Percentiles rank a stretch among this genome's conserved stretches.
phyloP scores from a whole-genome alignment of 139 green algal genomes.

The Chlamydomonas applanata region DNA sequence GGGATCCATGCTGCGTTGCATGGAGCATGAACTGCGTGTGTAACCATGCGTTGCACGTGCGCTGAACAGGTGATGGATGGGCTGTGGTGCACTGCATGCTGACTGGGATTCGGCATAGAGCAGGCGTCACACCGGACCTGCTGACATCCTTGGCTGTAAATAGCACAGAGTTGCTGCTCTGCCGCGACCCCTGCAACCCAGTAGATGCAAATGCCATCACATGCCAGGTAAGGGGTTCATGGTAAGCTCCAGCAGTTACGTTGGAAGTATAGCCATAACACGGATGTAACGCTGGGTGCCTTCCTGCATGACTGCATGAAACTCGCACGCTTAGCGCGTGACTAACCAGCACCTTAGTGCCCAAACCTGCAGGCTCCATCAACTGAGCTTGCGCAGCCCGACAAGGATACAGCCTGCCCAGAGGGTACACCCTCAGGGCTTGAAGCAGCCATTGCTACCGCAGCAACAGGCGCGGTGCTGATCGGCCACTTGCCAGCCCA shows the following conservation, averaged over 20 bases:
- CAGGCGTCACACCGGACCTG: not conserved
- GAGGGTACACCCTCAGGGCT: not conserved
- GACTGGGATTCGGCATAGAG: not conserved
- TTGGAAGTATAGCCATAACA: not conserved
- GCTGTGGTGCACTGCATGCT: too few species aligned
- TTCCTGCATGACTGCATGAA: too few species aligned
- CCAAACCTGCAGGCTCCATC: too few species aligned
- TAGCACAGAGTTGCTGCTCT: not conserved
- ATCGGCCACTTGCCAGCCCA: constrained; percentile 1
- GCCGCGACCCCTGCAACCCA: not conserved
- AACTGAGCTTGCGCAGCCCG: not conserved
- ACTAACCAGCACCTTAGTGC: too few species aligned
- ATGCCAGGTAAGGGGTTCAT: not conserved
- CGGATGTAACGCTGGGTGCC: too few species aligned
- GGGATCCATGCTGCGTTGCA: too few species aligned
- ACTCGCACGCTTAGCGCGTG: too few species aligned
- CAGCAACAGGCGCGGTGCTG: not conserved
- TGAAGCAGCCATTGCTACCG: not conserved
- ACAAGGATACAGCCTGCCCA: not conserved
- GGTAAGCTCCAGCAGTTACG: not conserved
- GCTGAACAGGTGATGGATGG: too few species aligned
- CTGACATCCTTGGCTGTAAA: not conserved
- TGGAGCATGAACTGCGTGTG: too few species aligned
- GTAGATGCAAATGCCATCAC: constrained; percentile 1
- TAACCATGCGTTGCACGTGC: too few species aligned